A percentile compares a stretch with the other conserved stretches of the same genome.
Evolutionary conservation across 2,329 filamentous ascomycete genomes (phyloP).

Genomic region (Exophiala spinifera): DNA sequence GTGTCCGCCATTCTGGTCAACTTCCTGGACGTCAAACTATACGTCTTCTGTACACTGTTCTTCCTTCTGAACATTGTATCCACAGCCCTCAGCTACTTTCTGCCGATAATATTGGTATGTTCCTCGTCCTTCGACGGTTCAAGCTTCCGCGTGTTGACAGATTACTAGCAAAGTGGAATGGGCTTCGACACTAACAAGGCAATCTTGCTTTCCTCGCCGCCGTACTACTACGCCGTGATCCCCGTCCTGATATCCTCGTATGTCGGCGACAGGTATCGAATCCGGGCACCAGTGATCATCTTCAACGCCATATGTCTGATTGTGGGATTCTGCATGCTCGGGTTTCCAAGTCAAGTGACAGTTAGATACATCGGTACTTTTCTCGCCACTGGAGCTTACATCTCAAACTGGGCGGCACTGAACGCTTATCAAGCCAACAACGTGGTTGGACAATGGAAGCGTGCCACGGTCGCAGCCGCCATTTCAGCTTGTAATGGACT

Average conservation of each 20-base stretch:
- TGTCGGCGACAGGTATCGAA: slow-evolving; percentile 58
- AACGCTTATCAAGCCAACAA: slow-evolving; percentile 64
- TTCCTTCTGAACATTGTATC: slow-evolving; percentile 67
- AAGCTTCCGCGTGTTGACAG: slow-evolving; percentile 56
- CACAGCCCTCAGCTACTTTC: slow-evolving; percentile 62
- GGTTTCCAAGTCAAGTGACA: slow-evolving; percentile 56
- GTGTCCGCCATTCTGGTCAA: slow-evolving; percentile 60
- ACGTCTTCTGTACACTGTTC: slow-evolving; percentile 40
- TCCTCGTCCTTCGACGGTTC: no score
- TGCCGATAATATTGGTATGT: slow-evolving; percentile 46
- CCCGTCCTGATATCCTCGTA: slow-evolving; percentile 62
- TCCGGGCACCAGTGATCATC: slow-evolving; percentile 61
- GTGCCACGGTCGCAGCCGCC: slow-evolving; percentile 57
- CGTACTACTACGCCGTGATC: slow-evolving; percentile 65
- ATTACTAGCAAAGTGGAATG: slow-evolving; percentile 51
- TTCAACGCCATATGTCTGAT: slow-evolving; percentile 65
- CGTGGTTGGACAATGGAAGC: slow-evolving; percentile 63
- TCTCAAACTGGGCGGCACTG: slow-evolving; percentile 67
- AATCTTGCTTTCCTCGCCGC: slow-evolving; percentile 63
- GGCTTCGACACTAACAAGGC: slow-evolving; percentile 52
- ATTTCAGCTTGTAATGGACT: slow-evolving; percentile 61
- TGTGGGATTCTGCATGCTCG: slow-evolving; percentile 63
- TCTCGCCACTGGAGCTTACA: slow-evolving; percentile 65
- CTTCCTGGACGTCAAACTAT: slow-evolving; percentile 47
- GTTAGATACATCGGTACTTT: slow-evolving; percentile 64